Evolutionary conservation across 495 filamentous ascomycete species (phyloP).

Genomic region (Hypoxylon lienhwacheense): DNA sequence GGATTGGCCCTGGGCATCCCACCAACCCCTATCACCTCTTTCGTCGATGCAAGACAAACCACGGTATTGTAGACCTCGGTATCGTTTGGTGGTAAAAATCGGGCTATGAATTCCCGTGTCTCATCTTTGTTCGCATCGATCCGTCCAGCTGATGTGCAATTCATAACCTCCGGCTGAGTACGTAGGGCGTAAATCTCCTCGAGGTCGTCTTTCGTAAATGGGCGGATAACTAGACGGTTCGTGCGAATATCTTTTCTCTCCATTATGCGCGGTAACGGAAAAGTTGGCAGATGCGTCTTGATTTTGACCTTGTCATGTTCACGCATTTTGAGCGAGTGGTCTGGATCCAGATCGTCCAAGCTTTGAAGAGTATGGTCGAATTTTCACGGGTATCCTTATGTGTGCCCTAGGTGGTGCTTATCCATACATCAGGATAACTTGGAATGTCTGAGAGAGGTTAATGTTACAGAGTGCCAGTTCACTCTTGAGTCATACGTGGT

Average conservation of each 20-base stretch:
- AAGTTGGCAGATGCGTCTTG: slow-evolving; percentile 42
- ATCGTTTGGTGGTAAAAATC: slow-evolving; percentile 43
- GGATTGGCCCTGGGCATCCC: slow-evolving; percentile 11
- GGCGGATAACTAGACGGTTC: slow-evolving; percentile 50
- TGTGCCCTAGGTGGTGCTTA: no score
- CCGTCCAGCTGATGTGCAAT: slow-evolving; percentile 42
- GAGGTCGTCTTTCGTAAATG: slow-evolving; percentile 43
- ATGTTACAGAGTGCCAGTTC: not conserved
- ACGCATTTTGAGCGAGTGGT: slow-evolving; percentile 12
- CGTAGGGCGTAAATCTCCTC: slow-evolving; percentile 45
- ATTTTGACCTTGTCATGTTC: slow-evolving; percentile 27
- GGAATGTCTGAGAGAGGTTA: no score
- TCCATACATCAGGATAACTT: not conserved
- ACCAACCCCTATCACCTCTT: slow-evolving; percentile 36
- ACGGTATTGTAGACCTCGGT: slow-evolving; percentile 35
- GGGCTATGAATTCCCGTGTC: slow-evolving; percentile 42
- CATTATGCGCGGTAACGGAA: slow-evolving; percentile 35
- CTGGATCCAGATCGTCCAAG: no score
- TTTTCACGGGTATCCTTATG: no score
- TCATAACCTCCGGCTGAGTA: slow-evolving; percentile 56
- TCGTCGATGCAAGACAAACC: slow-evolving; percentile 34
- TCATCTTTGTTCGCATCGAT: slow-evolving; percentile 44
- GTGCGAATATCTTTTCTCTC: slow-evolving; percentile 42
- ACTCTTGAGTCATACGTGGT: no score
- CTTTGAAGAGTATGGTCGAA: no score